Conservation (phyloP, 331 rosid genomes). For the Phaseolus coccineus region DNA sequence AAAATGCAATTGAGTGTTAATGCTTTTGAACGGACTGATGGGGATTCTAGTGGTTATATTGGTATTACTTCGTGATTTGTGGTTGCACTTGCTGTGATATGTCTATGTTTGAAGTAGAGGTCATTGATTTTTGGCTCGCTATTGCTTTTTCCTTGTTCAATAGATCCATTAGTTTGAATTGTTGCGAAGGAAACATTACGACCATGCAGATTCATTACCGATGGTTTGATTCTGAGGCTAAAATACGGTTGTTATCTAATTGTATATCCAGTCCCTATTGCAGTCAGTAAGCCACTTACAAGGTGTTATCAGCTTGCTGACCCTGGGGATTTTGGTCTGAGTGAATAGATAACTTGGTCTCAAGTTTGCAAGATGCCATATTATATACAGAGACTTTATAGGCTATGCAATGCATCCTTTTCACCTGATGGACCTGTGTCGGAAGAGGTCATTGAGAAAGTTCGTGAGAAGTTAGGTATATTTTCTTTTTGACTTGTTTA, state of each 20-base stretch:
- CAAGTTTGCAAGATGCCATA: slow-evolving; percentile 88
- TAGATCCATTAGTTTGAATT: slow-evolving; percentile 52
- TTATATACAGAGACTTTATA: slow-evolving; percentile 91
- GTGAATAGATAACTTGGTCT: slow-evolving; percentile 65
- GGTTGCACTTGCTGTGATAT: slow-evolving; percentile 21
- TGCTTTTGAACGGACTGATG: neutral
- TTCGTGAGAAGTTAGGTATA: slow-evolving; percentile 85
- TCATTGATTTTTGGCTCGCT: slow-evolving; percentile 34
- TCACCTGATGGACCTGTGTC: slow-evolving; percentile 82
- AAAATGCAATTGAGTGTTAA: slow-evolving; percentile 37
- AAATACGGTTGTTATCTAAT: slow-evolving; percentile 45
- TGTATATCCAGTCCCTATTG: slow-evolving; percentile 44
- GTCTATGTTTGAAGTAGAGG: slow-evolving; percentile 31
- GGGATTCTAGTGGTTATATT: slow-evolving; percentile 3
- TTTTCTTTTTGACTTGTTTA: slow-evolving; percentile 37
- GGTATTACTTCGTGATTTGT: slow-evolving; percentile 1
- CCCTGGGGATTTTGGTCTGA: slow-evolving; percentile 56
- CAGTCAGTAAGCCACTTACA: slow-evolving; percentile 41
- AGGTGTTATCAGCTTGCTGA: slow-evolving; percentile 74
- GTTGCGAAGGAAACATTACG: slow-evolving; percentile 48
- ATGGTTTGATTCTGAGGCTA: slow-evolving; percentile 61
- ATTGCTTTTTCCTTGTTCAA: slow-evolving; percentile 36
- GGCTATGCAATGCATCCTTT: slow-evolving; percentile 71
- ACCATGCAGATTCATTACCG: slow-evolving; percentile 61
- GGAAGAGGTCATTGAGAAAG: slow-evolving; percentile 80